phyloP scores from a whole-genome alignment of 2,329 filamentous ascomycete species.

The Calonectria naviculata region DNA sequence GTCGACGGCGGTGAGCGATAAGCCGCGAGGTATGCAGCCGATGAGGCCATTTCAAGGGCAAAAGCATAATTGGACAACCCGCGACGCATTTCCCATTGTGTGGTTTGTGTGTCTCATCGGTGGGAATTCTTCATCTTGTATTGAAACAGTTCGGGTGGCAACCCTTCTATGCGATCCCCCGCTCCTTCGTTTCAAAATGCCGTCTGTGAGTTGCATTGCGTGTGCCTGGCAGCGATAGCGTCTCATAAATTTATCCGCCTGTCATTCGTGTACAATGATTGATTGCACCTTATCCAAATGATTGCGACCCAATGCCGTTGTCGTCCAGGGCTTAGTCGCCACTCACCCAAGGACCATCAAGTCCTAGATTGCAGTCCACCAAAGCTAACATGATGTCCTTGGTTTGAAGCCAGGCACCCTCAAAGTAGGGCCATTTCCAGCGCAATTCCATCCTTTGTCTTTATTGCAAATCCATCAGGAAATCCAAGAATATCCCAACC shows the following conservation, averaged over 20 bases:
- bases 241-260: background rate
- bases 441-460: background rate
- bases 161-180: background rate
- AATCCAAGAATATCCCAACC: background rate
- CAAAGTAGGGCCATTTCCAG: background rate
- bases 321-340: background rate
- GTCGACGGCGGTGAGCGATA: constrained; percentile 14
- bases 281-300: background rate
- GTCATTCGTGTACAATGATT: background rate
- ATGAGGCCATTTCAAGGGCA: constrained; percentile 36
- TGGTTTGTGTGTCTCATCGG: background rate
- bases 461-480: background rate
- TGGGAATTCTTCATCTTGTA: background rate
- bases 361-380: constrained; percentile 21
- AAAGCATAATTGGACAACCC: background rate
- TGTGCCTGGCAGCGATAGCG: background rate
- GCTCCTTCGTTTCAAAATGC: constrained; percentile 13
- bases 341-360: background rate
- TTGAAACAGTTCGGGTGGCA: constrained; percentile 7
- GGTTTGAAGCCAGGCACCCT: background rate
- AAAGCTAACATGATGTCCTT: background rate
- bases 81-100: background rate
- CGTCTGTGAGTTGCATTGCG: constrained; percentile 1
- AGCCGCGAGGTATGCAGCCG: constrained; percentile 5
- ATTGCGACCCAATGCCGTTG: background rate